Conservation (phyloP, 1,284 basidiomycete species). For the Leccinum colubrinum region DNA sequence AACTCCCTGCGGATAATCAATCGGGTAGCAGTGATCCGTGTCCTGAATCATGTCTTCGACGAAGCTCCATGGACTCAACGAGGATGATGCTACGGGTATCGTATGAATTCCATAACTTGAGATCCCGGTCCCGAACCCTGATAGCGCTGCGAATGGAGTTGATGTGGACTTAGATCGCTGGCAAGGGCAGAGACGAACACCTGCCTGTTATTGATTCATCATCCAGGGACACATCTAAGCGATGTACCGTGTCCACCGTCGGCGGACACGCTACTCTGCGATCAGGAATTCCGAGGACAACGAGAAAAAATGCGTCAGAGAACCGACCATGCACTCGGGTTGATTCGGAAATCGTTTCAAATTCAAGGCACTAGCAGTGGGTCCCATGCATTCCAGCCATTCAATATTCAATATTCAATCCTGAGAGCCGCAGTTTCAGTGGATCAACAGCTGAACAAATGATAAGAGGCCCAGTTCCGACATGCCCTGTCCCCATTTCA, state of each 20-base stretch:
- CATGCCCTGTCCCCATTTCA: constrained; percentile 7
- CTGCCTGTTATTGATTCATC: not conserved
- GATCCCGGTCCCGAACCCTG: constrained; percentile 1
- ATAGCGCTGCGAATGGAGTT: constrained; percentile 11
- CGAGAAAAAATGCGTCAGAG: not conserved
- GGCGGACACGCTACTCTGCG: not conserved
- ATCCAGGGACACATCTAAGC: constrained; percentile 1
- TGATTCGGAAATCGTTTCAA: constrained; percentile 8
- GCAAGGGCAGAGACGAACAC: not conserved
- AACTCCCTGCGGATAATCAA: not conserved
- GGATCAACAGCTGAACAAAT: not conserved
- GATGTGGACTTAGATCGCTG: not conserved
- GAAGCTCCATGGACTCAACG: constrained; percentile 11
- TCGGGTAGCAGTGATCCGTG: not conserved
- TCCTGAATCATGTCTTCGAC: not conserved
- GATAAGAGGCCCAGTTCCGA: not conserved
- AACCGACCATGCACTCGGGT: not conserved
- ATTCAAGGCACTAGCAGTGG: not conserved
- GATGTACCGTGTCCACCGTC: constrained; percentile 4
- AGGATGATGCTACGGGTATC: not conserved
- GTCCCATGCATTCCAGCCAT: not conserved
- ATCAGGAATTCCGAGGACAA: constrained; percentile 14
- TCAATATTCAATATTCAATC: not conserved
- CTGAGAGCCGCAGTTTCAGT: not conserved
- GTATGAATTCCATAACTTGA: constrained; percentile 16